phyloP scores from a whole-genome alignment of 176 grass and related monocot genomes.

The Oropetium thomaeum region DNA sequence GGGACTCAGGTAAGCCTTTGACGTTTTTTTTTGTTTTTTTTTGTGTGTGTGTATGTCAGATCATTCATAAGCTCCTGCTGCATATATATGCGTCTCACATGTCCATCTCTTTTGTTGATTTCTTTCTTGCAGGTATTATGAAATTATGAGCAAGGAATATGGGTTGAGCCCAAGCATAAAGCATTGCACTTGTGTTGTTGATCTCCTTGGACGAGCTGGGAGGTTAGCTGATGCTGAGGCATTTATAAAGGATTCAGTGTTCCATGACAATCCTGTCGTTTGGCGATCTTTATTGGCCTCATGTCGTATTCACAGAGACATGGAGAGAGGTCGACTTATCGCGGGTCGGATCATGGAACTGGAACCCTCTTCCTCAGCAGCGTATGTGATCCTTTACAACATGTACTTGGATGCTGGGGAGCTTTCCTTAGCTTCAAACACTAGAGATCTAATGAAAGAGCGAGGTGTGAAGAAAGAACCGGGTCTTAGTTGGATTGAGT shows the following conservation, averaged over 20 bases:
- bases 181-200: constrained; percentile 71
- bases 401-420: constrained; percentile 59
- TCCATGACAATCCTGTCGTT: constrained; percentile 43
- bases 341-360: constrained; percentile 55
- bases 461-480: constrained; percentile 75
- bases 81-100: constrained; percentile 2
- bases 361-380: constrained; percentile 50
- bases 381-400: constrained; percentile 67
- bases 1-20: constrained; percentile 50
- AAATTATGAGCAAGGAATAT: constrained; percentile 54
- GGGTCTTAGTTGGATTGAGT: constrained; percentile 67
- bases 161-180: constrained; percentile 50
- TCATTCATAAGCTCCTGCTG: not conserved
- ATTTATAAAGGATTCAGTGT: constrained; percentile 50
- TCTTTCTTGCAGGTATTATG: constrained; percentile 52
- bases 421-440: constrained; percentile 46
- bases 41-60: no score
- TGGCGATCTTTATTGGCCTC: constrained; percentile 64
- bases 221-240: constrained; percentile 65
- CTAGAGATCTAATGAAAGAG: constrained; percentile 68
- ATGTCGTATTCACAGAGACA: constrained; percentile 63
- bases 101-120: not conserved
- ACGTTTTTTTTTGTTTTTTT: no score
- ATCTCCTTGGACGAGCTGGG: constrained; percentile 66
- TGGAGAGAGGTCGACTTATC: constrained; percentile 44